Base-by-base conservation (phyloP, 2,329 filamentous ascomycete species). In the Mycosphaerella sp. region DNA sequence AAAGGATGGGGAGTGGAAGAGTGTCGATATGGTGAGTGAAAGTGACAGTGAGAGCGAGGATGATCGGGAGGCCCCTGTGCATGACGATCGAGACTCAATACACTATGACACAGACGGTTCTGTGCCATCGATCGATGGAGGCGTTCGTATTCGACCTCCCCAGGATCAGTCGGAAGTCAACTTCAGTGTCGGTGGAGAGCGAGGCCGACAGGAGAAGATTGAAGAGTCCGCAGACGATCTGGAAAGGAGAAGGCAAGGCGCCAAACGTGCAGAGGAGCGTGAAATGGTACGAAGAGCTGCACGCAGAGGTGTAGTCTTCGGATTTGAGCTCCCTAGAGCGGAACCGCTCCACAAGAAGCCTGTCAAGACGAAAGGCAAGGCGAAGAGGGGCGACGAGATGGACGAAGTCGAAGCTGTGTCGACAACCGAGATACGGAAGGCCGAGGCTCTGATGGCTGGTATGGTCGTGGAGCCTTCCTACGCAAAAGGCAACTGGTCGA, bases 281-380 rank as follows among this genome's bases (percentile, higher is more conserved):
- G 82, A 86, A 63, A 72, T 82, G 69, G 75, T 85, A 41, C 73
- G 78, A 25, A 76, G 77, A n/a, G 81, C 81, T 0, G 84, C 84
- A 1, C 76, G 83, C 59, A 73, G 81, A 17, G 76, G 75, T 1
- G 78, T 78, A 50, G 78, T 78, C 0, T 81, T 81, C 67, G 78
- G 79, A 1, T 73, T 80, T 28, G 48, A 60, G 1, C 63, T 68
- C 2, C 56, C 58, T 1, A 49, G 44, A 35, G 30, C 44, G 6
- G 52, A 56, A 41, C 46, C 17, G 34, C 45, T 14, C 10, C 40
- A 49, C 37, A 58, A 58, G 41, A 52, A 52, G 48, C 30, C 43
- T 21, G 40, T 32, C 13, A 59, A 53, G 39, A 8, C 18, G 48
- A 58, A 14, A 55, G 62, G 43, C 2, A 60, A 62, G 44, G 32